A percentile compares a stretch with the other conserved stretches of the same genome.
phyloP scores from a whole-genome alignment of 306 rosid species.

The Senna tora region DNA sequence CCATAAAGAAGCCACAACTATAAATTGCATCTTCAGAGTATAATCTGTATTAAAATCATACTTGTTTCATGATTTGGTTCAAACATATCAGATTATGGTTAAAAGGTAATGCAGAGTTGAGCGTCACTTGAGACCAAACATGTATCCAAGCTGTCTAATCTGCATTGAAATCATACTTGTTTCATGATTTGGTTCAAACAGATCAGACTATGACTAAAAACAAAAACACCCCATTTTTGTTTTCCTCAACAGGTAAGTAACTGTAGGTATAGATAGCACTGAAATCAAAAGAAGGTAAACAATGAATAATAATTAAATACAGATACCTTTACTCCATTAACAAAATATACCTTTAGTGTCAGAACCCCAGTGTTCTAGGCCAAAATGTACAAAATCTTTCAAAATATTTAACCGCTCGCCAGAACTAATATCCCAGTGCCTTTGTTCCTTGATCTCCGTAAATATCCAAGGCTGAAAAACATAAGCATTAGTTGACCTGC shows the following conservation, averaged over 20 bases:
- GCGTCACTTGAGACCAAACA: neutral
- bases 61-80: neutral
- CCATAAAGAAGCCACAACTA: too few species aligned
- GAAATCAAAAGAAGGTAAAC: neutral
- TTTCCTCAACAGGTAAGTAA: neutral
- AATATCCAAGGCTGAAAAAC: constrained; percentile 88
- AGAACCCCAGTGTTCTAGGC: constrained; percentile 97
- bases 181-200: constrained; percentile 2
- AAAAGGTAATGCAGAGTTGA: neutral
- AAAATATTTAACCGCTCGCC: constrained; percentile 79
- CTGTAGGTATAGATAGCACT: neutral
- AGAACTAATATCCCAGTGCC: constrained; percentile 95
- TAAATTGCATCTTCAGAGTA: neutral
- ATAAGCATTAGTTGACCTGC: constrained; percentile 26
- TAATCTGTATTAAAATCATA: constrained; percentile 7
- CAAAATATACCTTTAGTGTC: constrained; percentile 76
- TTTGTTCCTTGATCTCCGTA: constrained; percentile 94
- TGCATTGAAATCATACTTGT: neutral
- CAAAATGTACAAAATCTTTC: constrained; percentile 77
- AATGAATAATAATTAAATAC: constrained; percentile 15
- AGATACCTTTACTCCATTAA: constrained; percentile 10
- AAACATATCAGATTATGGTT: neutral
- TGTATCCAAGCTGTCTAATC: neutral
- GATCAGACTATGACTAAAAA: neutral
- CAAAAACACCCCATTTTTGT: neutral